phyloP scores from a whole-genome alignment of 441 rosid genomes.

The Cnidoscolus chayamansa region DNA sequence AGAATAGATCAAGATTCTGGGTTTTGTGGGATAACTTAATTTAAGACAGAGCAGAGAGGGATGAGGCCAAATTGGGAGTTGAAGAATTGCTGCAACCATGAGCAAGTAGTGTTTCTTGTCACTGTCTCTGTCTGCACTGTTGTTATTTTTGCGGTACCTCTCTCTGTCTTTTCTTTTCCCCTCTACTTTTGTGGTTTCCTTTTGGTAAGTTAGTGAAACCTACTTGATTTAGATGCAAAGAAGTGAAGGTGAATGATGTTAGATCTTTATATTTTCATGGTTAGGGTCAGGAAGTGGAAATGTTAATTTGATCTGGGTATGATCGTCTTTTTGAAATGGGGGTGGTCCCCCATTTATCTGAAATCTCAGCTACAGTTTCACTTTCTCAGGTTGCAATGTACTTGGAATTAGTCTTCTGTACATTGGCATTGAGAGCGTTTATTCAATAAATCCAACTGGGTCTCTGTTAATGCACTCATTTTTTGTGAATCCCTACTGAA shows the following conservation, averaged over 20 bases:
- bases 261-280: not conserved
- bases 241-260: not conserved
- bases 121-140: conserved; percentile 70
- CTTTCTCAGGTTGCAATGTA: not conserved
- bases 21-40: not conserved
- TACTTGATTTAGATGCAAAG: not conserved
- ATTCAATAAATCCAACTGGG: not conserved
- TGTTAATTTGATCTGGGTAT: not conserved
- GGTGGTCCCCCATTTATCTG: not conserved
- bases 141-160: conserved; percentile 67
- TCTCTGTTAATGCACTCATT: conserved; percentile 1
- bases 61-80: conserved; percentile 75
- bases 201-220: not conserved
- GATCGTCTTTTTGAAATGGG: not conserved
- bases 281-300: not conserved
- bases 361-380: not conserved
- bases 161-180: not conserved
- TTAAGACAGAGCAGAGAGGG: not conserved
- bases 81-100: conserved; percentile 64
- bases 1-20: conserved; percentile 11
- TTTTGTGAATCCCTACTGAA: not conserved
- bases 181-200: not conserved
- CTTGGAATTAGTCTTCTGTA: no score
- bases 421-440: not conserved
- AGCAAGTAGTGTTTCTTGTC: conserved; percentile 54